These are phyloP conservation scores for Immersiporthe knoxdaviesiana DNA, from an alignment of 2,329 filamentous ascomycete genomes.

Conservation along the genomic window DNA sequence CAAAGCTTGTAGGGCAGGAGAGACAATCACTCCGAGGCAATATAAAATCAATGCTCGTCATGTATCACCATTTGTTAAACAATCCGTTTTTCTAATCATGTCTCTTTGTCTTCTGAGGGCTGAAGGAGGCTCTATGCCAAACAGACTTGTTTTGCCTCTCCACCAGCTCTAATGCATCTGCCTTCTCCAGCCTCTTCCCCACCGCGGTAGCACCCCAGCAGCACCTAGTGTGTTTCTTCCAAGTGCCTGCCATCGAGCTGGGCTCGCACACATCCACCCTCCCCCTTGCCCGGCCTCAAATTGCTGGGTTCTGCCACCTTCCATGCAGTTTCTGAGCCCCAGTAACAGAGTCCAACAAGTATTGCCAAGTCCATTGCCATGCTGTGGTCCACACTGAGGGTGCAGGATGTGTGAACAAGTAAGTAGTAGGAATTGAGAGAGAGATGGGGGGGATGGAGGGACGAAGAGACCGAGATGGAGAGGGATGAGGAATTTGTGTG, in stretches of 20 bases:
- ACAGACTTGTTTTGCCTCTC: constrained; percentile 27
- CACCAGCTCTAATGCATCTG: constrained; percentile 30
- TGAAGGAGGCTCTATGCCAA: constrained; percentile 31
- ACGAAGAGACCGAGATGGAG: no score
- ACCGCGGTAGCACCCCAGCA: constrained; percentile 5
- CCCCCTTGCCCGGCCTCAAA: constrained; percentile 9
- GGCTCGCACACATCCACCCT: neutral
- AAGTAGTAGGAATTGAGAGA: constrained; percentile 5
- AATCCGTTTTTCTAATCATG: constrained; percentile 29
- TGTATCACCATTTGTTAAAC: neutral
- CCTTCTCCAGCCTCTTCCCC: constrained; percentile 15
- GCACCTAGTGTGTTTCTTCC: constrained; percentile 7
- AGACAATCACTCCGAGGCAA: neutral
- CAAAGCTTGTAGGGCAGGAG: neutral
- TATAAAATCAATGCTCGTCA: neutral
- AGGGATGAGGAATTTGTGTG: neutral
- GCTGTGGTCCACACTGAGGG: constrained; percentile 14
- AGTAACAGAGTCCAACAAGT: constrained; percentile 10
- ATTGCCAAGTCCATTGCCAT: constrained; percentile 15
- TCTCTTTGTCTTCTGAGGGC: constrained; percentile 29
- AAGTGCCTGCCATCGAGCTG: constrained; percentile 1
- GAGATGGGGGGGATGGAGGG: no score
- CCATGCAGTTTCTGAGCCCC: neutral
- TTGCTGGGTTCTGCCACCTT: neutral
- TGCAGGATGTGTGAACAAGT: neutral